Evolutionary conservation across 2,329 filamentous ascomycete species (phyloP).

Genomic region (Exophiala bonariae): DNA sequence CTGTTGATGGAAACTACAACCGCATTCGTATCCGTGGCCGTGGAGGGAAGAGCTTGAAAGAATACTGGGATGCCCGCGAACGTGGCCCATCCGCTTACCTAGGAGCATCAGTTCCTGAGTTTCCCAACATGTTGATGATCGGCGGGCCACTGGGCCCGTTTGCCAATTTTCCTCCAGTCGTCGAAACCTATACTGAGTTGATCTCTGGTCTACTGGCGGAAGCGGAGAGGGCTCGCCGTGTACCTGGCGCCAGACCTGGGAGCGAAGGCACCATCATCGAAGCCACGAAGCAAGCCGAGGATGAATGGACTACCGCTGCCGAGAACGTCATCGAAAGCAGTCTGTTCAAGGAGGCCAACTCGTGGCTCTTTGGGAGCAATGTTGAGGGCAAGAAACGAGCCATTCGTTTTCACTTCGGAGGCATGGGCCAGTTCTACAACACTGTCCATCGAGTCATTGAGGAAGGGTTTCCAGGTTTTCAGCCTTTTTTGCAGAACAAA

Average conservation of each 20-base stretch:
- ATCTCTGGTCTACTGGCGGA: conserved; percentile 2
- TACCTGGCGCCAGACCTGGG: conserved; percentile 4
- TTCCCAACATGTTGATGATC: conserved; percentile 1
- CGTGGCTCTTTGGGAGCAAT: conserved; percentile 16
- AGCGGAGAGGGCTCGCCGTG: no score
- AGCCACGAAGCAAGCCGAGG: conserved; percentile 11
- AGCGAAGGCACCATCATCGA: conserved; percentile 10
- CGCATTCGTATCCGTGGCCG: no score
- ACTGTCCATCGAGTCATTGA: conserved; percentile 4
- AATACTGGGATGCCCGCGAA: conserved; percentile 2
- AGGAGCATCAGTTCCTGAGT: conserved; percentile 1
- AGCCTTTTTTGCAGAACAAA: conserved; percentile 4
- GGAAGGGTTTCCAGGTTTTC: conserved; percentile 4
- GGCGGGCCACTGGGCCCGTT: conserved; percentile 1
- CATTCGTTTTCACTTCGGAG: conserved; percentile 9
- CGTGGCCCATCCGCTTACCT: conserved; percentile 2
- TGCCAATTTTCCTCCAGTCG: conserved; percentile 1
- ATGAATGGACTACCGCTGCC: conserved; percentile 3
- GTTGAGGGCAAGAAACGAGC: conserved; percentile 10
- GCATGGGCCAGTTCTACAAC: conserved; percentile 7
- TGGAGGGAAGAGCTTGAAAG: conserved; percentile 1
- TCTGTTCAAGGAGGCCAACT: conserved; percentile 8
- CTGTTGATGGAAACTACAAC: no score
- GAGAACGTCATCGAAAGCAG: conserved; percentile 4
- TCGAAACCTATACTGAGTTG: conserved; percentile 1